A percentile compares a stretch with the other conserved stretches of the same genome.
These are phyloP conservation scores for Pseudophaeomoniella oleicola DNA, from an alignment of 2,329 filamentous ascomycete species.

Conservation along the genomic window DNA sequence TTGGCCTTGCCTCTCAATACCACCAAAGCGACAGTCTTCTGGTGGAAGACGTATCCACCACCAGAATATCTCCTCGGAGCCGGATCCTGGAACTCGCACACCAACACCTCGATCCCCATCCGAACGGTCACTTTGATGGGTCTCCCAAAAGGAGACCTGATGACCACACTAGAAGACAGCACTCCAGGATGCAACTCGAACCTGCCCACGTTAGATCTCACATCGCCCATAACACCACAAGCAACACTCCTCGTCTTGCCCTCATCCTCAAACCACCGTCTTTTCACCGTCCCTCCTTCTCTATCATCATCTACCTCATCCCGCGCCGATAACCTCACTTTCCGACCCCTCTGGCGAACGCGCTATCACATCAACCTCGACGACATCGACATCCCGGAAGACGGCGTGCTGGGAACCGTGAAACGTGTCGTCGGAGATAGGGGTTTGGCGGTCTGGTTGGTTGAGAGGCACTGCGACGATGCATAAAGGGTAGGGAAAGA, in stretches of 20 bases:
- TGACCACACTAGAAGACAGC: slow-evolving; percentile 11
- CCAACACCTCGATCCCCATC: slow-evolving; percentile 16
- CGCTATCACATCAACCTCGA: slow-evolving; percentile 34
- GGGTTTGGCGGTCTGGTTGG: slow-evolving; percentile 34
- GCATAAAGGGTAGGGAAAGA: no score
- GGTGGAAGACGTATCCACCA: slow-evolving; percentile 42
- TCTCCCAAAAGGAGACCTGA: slow-evolving; percentile 24
- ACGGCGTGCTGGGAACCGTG: slow-evolving; percentile 31
- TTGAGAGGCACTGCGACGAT: no score
- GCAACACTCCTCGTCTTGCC: slow-evolving; percentile 1
- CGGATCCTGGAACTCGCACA: slow-evolving; percentile 11
- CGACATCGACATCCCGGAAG: slow-evolving; percentile 34
- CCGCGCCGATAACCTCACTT: slow-evolving; percentile 11
- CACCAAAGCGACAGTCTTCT: slow-evolving; percentile 22
- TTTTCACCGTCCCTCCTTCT: slow-evolving; percentile 1
- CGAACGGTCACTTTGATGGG: slow-evolving; percentile 34
- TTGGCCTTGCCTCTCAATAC: slow-evolving; percentile 19
- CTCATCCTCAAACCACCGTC: background rate
- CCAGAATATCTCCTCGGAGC: slow-evolving; percentile 35
- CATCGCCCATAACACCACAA: background rate
- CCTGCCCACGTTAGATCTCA: slow-evolving; percentile 12
- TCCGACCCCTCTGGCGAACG: slow-evolving; percentile 28
- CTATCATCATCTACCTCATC: slow-evolving; percentile 9
- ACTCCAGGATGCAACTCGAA: slow-evolving; percentile 5
- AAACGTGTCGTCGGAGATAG: slow-evolving; percentile 30